Base-by-base conservation (phyloP, 106 monocot genomes). In the Acorus calamus region DNA sequence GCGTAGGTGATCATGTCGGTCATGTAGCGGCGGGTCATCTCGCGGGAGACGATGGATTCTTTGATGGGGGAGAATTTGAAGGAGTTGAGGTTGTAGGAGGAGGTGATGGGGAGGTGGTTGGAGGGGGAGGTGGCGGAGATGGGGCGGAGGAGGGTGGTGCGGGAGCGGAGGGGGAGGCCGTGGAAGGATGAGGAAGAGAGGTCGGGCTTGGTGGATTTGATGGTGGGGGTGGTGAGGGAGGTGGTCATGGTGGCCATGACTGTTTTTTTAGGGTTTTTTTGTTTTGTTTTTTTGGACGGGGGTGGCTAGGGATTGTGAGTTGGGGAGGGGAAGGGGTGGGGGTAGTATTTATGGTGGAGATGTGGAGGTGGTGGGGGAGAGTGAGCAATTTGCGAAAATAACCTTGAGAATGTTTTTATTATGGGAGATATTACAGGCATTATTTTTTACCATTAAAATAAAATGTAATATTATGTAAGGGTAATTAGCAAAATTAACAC, bases 1-100 rank as follows among this genome's bases (percentile, higher is more conserved):
- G 89, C 94, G 77, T 89, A 73, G 60, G 84, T 89, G 74, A 94
- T 94, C 94, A 94, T 89, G 81, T 94, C 93, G 0, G 94, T 94
- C 94, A 94, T 94, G 89, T 94, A 92, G 42, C 91, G 82, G 6
- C 94, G 76, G 5, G 86, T 89, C 94, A 94, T 94, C 79, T 94
- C 94, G 4, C 94, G 83, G 53, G 94, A 59, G 46, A 94, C 93
- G 72, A 94, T 78, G 4, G 93, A 94, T 58, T 94, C 93, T 59
- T 78, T 86, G 86, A 94, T 94, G 9, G 89, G 89, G 12, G 79
- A 65, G 77, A 94, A 94, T 13, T 57, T 66, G 89, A 86, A 74
- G 45, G 86, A 63, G n/a, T 64, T 62, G 49, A 92, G 78, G 70
- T 91, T 78, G 61, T 83, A 83, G 9, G 28, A 54, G 45, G 69